Base-by-base conservation (phyloP, 1,284 basidiomycete genomes). In the Cutaneotrichosporon daszewskae region DNA sequence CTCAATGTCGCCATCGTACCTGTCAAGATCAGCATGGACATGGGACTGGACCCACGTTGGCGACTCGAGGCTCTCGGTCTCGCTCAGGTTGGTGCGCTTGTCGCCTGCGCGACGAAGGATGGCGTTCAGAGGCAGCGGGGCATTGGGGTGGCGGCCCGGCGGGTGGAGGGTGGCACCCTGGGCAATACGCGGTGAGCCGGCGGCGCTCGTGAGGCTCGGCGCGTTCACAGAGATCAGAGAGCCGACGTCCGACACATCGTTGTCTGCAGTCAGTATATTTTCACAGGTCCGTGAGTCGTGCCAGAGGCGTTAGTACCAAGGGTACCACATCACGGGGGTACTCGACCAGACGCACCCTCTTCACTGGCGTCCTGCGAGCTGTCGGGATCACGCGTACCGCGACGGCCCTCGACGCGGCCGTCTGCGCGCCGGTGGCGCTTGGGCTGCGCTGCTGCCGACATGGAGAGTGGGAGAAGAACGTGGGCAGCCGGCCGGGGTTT, bases 1-100 rank as follows among this genome's bases (percentile, higher is more conserved):
- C 66, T 92, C 88, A 47, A 92, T 76, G 69, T 92, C 88, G 32
- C 88, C 88, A 60, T 92, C 87, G 65, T 91, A 91, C 0, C 87
- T 91, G 24, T 12, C 11, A 20, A 5, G 8, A 14, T 18, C 26
- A 27, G 26, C 26, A 31, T 31, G 28, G 13, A n/a, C 14, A n/a
- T 9, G 28, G 9, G 8, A 31, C 13, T 31, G 28, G 7, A 62
- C 66, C 60, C 57, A 70, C 68, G 64, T 68, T 28, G 68, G 68
- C 4, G 65, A 68, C 51, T 69, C 66, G 28, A 66, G 44, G n/a
- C 62, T 65, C 48, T 68, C 66, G 41, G 59, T 68, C 46, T 59
- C 58, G 41, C 62, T 63, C 33, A 36, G 32, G 12, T 45, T 37
- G 20, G 28, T 18, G 31, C 46, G 42, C 45, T 51, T 47, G 39